A percentile compares a stretch with the other conserved stretches of the same genome.
Conservation (phyloP, 2,329 filamentous ascomycete genomes). For the Talaromyces marneffei region DNA sequence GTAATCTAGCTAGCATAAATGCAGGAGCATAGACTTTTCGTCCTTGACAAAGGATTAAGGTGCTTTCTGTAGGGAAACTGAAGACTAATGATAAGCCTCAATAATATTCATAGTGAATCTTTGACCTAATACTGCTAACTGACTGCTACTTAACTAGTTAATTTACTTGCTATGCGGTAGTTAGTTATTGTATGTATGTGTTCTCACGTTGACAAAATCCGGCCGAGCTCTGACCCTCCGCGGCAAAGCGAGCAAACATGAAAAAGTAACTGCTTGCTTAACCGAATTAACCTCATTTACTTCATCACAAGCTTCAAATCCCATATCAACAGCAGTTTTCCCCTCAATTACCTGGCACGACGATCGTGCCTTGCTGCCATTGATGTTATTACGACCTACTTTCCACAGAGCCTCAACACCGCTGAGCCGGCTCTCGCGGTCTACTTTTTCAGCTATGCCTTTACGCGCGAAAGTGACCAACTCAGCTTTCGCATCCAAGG, state of each 20-base stretch:
- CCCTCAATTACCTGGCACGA: background rate
- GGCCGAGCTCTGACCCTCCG: background rate
- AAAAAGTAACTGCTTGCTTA: conserved; percentile 4
- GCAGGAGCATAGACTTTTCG: background rate
- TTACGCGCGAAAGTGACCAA: conserved; percentile 68
- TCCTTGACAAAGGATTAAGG: background rate
- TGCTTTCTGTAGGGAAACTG: background rate
- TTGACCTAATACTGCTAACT: background rate
- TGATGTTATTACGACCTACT: conserved; percentile 40
- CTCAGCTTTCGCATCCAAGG: conserved; percentile 51
- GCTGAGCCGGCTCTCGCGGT: conserved; percentile 45
- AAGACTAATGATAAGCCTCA: background rate
- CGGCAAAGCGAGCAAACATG: conserved; percentile 7
- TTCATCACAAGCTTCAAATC: background rate
- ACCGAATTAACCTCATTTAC: background rate
- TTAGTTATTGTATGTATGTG: no score
- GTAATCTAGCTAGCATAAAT: conserved; percentile 2
- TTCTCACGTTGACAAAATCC: background rate
- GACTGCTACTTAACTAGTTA: no score
- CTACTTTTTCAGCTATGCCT: conserved; percentile 51
- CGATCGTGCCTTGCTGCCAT: conserved; percentile 22
- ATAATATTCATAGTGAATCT: background rate
- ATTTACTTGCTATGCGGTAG: no score
- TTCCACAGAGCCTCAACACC: conserved; percentile 35
- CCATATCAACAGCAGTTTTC: conserved; percentile 6